A percentile compares a stretch with the other conserved stretches of the same genome.
Evolutionary conservation across 108 stramenopile genomes (phyloP).

Genomic region (Cylindrotheca closterium): DNA sequence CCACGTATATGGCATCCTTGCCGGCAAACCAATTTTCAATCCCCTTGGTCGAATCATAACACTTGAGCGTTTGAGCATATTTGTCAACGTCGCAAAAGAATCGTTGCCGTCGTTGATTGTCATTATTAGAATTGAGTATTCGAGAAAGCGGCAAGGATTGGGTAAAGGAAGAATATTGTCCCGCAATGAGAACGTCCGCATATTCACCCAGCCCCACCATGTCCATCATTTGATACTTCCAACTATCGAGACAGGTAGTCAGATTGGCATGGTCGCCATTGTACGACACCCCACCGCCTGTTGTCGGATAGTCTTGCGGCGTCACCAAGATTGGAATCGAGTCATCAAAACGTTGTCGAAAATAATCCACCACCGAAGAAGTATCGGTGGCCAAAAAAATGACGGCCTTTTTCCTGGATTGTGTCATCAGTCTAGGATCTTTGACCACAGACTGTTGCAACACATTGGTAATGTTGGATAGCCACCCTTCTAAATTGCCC

Average conservation of each 20-base stretch:
- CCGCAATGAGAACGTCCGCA: neutral
- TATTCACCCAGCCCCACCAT: neutral
- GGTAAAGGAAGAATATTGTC: neutral
- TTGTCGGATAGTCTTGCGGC: constrained; percentile 1
- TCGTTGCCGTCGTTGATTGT: neutral
- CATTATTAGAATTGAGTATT: neutral
- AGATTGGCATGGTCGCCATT: neutral
- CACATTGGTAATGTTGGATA: neutral
- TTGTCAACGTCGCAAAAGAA: neutral
- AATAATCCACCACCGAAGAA: constrained; percentile 19
- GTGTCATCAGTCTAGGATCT: neutral
- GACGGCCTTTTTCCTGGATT: constrained; percentile 27
- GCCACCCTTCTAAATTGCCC: constrained; percentile 9
- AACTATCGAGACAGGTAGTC: neutral
- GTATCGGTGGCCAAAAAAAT: constrained; percentile 63
- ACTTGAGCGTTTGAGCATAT: neutral
- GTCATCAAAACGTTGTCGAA: constrained; percentile 17
- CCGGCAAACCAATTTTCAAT: neutral
- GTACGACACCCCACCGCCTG: neutral
- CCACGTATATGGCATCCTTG: neutral
- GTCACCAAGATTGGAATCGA: constrained; percentile 18
- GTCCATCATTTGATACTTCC: neutral
- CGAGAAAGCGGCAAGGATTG: neutral
- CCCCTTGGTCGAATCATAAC: neutral
- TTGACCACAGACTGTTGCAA: constrained; percentile 9